A percentile compares a stretch with the other conserved stretches of the same genome.
Evolutionary conservation across 129 eudicot genomes (phyloP).

Genomic region (Chrysanthemum seticuspe): DNA sequence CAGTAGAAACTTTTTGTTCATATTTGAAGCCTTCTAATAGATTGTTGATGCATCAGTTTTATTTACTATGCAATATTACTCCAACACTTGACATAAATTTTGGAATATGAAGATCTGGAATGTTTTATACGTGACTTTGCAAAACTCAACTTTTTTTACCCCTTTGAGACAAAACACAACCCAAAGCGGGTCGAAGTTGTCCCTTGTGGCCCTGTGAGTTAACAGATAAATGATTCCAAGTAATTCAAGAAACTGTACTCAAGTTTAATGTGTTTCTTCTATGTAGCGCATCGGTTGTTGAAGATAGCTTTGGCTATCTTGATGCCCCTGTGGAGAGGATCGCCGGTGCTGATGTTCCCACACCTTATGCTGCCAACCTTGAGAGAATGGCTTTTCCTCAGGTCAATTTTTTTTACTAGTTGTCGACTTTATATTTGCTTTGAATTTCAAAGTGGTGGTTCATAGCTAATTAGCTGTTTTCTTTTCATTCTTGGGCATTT

Average conservation of each 20-base stretch:
- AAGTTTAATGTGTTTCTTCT: constrained; percentile 5
- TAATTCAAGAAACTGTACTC: neutral
- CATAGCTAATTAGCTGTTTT: neutral
- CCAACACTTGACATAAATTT: too few relatives aligned
- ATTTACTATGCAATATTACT: too few relatives aligned
- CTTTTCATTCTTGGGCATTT: constrained; percentile 2
- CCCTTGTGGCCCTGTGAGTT: too few relatives aligned
- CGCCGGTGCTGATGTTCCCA: constrained; percentile 71
- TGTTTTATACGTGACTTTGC: too few relatives aligned
- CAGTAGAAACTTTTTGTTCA: neutral
- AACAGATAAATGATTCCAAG: too few relatives aligned
- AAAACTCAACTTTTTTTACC: too few relatives aligned
- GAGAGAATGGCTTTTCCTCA: constrained; percentile 74
- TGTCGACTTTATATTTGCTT: neutral
- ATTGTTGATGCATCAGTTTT: neutral
- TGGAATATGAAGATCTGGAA: too few relatives aligned
- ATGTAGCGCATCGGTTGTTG: constrained; percentile 52
- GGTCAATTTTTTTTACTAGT: constrained; percentile 26
- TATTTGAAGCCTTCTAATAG: neutral
- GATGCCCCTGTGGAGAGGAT: constrained; percentile 76
- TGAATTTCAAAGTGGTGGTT: too few relatives aligned
- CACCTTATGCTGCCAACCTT: constrained; percentile 71
- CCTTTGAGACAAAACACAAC: too few relatives aligned
- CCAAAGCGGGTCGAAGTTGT: too few relatives aligned
- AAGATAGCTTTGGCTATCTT: constrained; percentile 65